These are phyloP conservation scores for Eucalyptus regnans DNA, from an alignment of 345 rosid genomes.

Conservation along the genomic window DNA sequence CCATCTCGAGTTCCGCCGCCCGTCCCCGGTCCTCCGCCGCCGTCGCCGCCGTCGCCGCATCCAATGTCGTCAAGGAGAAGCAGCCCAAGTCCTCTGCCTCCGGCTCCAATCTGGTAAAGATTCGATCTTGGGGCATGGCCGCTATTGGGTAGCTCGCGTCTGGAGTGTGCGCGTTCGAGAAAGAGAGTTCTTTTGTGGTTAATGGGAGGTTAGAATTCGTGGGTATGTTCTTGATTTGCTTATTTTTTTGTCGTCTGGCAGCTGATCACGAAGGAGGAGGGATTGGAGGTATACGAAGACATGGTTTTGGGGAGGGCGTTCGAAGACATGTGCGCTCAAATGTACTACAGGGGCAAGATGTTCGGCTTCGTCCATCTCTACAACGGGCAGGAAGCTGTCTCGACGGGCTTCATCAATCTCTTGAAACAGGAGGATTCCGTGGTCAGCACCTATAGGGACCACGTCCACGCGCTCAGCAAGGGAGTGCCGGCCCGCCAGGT, in stretches of 20 bases:
- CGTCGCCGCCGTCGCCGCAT: background rate
- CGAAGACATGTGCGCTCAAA: constrained; percentile 66
- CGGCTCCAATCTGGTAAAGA: background rate
- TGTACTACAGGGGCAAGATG: constrained; percentile 53
- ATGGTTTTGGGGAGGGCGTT: constrained; percentile 42
- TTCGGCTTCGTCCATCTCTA: constrained; percentile 57
- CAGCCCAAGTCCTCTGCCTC: background rate
- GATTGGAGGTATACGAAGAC: constrained; percentile 42
- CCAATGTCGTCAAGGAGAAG: background rate
- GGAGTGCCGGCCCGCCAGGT: constrained; percentile 48
- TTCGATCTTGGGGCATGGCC: background rate
- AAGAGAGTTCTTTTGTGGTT: background rate
- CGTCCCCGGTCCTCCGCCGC: background rate
- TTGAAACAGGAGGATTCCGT: constrained; percentile 31
- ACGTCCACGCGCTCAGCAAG: constrained; percentile 50
- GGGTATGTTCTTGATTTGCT: background rate
- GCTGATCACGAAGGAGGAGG: constrained; percentile 51
- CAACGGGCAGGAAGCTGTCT: constrained; percentile 56
- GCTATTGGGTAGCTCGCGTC: background rate
- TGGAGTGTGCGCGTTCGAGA: background rate
- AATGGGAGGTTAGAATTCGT: background rate
- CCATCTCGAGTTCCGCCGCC: background rate
- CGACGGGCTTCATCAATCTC: constrained; percentile 49
- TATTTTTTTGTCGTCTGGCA: background rate
- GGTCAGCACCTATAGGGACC: constrained; percentile 46